These are phyloP conservation scores for Poronia punctata DNA, from an alignment of 495 filamentous ascomycete genomes.

Conservation along the genomic window DNA sequence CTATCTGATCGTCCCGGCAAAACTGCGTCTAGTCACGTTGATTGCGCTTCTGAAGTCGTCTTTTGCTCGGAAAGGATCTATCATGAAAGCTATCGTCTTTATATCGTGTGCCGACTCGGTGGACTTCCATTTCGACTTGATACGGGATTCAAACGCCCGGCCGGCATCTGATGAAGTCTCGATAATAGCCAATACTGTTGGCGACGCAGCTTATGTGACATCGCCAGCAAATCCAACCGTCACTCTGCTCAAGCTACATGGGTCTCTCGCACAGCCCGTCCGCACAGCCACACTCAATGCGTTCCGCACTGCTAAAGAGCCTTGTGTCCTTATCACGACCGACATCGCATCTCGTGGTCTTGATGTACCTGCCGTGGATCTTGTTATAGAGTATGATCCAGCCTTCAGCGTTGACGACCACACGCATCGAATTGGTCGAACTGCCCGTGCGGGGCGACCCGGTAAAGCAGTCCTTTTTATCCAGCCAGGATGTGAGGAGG, in stretches of 20 bases:
- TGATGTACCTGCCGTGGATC: conserved; percentile 87
- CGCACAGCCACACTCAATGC: conserved; percentile 76
- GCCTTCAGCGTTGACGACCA: conserved; percentile 88
- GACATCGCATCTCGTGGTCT: conserved; percentile 92
- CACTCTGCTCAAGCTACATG: conserved; percentile 79
- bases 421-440: conserved; percentile 88
- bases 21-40: conserved; percentile 81
- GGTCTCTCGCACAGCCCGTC: conserved; percentile 80
- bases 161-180: conserved; percentile 17
- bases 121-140: conserved; percentile 91
- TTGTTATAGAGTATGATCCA: conserved; percentile 91
- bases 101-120: conserved; percentile 95
- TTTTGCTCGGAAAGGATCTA: conserved; percentile 76
- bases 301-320: conserved; percentile 58
- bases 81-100: conserved; percentile 94
- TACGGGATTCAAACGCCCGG: conserved; percentile 46
- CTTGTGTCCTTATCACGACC: conserved; percentile 81
- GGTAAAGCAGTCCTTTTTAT: conserved; percentile 88
- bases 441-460: conserved; percentile 81
- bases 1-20: conserved; percentile 78
- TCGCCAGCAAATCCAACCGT: conserved; percentile 47
- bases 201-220: conserved; percentile 40
- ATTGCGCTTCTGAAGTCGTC: conserved; percentile 75
- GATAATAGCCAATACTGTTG: conserved; percentile 35
- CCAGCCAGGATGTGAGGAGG: conserved; percentile 82